Evolutionary conservation across 169 alveolate species (phyloP), one percentile per base, ranked within the genome.

Genomic region (Cryptosporidium sp.): DNA sequence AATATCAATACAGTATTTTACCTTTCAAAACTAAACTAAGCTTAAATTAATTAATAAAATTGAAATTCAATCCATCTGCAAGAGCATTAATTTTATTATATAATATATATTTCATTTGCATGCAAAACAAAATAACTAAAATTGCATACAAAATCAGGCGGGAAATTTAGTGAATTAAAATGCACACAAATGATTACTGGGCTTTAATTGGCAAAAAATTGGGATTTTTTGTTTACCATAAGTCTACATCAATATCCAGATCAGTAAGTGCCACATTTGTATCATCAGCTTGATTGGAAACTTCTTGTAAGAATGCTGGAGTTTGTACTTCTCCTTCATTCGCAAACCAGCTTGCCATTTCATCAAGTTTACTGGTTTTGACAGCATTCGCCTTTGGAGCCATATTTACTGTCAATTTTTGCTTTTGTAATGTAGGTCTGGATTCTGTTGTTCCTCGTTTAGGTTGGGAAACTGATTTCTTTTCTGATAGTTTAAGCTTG

Each of bases 291-390:
- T 80, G 89, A 5, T 65, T 39, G n/a, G 35, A 5, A 2, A 42
- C 75, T n/a, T 80, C 89, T 65, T 80, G 89, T n/a, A 80, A 65
- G 89, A 80, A 80, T 37, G 75, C 1, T 10, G 89, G 89, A 4
- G 89, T 80, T 29, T 80, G 89, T 14, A 42, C 75, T 5, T 42
- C 68, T 21, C 44, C 42, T 4, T 60, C 75, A 65, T 23, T 42
- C 9, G 89, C 89, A 42, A 80, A 80, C 89, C 89, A 80, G n/a
- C 89, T 80, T 62, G 89, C 89, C 89, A 80, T 80, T 45, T 80
- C 89, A 51, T 80, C 89, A 8, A 80, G 68, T 39, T 80, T 80
- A 29, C 89, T 80, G 16, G 89, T 80, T 37, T 80, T 80, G 26
- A 80, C 89, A 65, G 89, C 89, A 65, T 80, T 80, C 12, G 89